Conservation (phyloP, 352 stramenopile genomes). For the Globisporangium yorkense region DNA sequence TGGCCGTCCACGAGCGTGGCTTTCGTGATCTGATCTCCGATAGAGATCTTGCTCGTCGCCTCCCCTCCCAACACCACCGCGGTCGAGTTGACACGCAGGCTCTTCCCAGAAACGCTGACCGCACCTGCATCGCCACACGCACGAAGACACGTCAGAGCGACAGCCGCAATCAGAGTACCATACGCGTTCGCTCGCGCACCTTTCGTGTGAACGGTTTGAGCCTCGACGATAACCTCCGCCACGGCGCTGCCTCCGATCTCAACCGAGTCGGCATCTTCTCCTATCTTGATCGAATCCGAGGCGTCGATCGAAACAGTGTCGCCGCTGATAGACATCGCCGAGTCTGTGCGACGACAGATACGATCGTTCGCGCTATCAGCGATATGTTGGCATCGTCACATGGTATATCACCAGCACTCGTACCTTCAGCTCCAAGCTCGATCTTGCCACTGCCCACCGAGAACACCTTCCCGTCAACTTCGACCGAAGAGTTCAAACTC, state of each 20-base stretch:
- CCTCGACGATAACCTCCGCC: constrained; percentile 16
- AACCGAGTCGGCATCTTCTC: constrained; percentile 7
- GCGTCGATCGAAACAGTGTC: constrained; percentile 6
- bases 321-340: constrained; percentile 2
- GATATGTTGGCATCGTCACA: background rate
- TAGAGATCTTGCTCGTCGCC: constrained; percentile 22
- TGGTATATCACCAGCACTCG: background rate
- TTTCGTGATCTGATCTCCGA: constrained; percentile 23
- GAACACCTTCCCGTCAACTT: constrained; percentile 3
- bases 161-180: background rate
- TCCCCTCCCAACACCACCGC: constrained; percentile 29
- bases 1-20: constrained; percentile 14
- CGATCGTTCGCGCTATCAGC: background rate
- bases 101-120: constrained; percentile 19
- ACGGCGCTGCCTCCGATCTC: constrained; percentile 10
- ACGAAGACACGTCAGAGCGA: background rate
- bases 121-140: constrained; percentile 11
- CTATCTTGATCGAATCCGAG: constrained; percentile 1
- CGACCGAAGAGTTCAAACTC: constrained; percentile 5
- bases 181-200: constrained; percentile 15
- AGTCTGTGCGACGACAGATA: background rate
- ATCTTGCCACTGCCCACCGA: constrained; percentile 6
- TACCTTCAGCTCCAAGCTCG: constrained; percentile 10
- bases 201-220: constrained; percentile 13
- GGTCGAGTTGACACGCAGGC: constrained; percentile 18